Evolutionary conservation across 768 basidiomycete species (phyloP).

Genomic region (Flagelloscypha sp.): DNA sequence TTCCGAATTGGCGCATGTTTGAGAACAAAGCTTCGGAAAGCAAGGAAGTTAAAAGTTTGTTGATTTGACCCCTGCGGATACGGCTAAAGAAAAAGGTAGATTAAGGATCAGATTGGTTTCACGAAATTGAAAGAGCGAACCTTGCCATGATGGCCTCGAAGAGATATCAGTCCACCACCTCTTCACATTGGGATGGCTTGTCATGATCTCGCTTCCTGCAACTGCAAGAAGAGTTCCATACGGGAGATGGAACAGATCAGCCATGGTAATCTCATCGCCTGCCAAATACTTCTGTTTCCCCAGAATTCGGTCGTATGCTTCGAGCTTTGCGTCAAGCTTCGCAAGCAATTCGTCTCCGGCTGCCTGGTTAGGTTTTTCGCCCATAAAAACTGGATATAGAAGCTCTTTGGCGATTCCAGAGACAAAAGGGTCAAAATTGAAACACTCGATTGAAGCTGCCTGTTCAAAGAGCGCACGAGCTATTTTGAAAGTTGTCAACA

Average conservation of each 20-base stretch:
- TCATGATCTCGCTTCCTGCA: constrained; percentile 20
- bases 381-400: constrained; percentile 29
- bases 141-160: constrained; percentile 10
- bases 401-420: constrained; percentile 27
- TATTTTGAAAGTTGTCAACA: no score
- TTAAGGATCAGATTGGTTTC: no score
- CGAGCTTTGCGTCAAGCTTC: constrained; percentile 26
- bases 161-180: constrained; percentile 45
- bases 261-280: constrained; percentile 40
- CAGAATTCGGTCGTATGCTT: constrained; percentile 39
- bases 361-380: constrained; percentile 19
- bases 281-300: constrained; percentile 36
- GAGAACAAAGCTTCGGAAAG: no score
- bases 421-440: constrained; percentile 38
- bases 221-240: constrained; percentile 14
- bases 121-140: no score
- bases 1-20: no score
- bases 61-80: no score
- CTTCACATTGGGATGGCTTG: constrained; percentile 33
- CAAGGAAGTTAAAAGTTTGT: no score
- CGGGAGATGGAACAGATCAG: constrained; percentile 44
- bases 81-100: no score
- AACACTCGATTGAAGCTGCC: constrained; percentile 31
- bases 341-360: constrained; percentile 13
- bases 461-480: constrained; percentile 33